Conservation (phyloP, 768 basidiomycete species). For the Boletus subcaerulescens region DNA sequence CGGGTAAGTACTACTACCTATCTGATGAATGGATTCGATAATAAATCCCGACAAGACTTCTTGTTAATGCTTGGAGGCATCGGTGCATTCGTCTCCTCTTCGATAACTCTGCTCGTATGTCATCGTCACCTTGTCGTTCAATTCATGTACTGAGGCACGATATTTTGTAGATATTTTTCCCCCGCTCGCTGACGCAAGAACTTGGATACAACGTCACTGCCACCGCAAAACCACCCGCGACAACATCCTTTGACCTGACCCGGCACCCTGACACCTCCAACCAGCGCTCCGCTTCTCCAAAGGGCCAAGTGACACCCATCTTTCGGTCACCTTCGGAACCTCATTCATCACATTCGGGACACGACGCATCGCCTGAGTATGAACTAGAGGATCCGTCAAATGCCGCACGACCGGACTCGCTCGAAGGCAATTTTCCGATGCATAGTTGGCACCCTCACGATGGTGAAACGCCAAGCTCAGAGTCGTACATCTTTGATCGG, state of each 20-base stretch:
- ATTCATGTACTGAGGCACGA: not conserved
- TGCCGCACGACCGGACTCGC: constrained; percentile 10
- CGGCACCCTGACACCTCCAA: constrained; percentile 3
- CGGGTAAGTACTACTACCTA: constrained; percentile 40
- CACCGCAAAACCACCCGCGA: constrained; percentile 28
- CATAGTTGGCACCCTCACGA: constrained; percentile 20
- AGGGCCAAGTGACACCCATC: constrained; percentile 21
- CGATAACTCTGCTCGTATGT: constrained; percentile 73
- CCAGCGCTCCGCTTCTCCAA: constrained; percentile 20
- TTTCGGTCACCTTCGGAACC: constrained; percentile 18
- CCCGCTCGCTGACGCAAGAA: constrained; percentile 65
- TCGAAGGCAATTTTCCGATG: constrained; percentile 25
- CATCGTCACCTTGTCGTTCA: not conserved
- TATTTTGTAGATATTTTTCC: constrained; percentile 64
- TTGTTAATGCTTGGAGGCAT: constrained; percentile 68
- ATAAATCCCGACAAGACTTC: constrained; percentile 45
- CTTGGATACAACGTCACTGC: constrained; percentile 51
- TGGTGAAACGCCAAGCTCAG: constrained; percentile 11
- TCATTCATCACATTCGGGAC: constrained; percentile 22
- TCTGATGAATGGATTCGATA: not conserved
- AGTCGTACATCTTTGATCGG: constrained; percentile 28
- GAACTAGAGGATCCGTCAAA: constrained; percentile 34
- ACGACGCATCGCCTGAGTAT: constrained; percentile 39
- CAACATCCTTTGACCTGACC: constrained; percentile 23
- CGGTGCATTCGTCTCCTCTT: constrained; percentile 76